phyloP scores from a whole-genome alignment of 495 filamentous ascomycete species.

The Talaromyces liani region DNA sequence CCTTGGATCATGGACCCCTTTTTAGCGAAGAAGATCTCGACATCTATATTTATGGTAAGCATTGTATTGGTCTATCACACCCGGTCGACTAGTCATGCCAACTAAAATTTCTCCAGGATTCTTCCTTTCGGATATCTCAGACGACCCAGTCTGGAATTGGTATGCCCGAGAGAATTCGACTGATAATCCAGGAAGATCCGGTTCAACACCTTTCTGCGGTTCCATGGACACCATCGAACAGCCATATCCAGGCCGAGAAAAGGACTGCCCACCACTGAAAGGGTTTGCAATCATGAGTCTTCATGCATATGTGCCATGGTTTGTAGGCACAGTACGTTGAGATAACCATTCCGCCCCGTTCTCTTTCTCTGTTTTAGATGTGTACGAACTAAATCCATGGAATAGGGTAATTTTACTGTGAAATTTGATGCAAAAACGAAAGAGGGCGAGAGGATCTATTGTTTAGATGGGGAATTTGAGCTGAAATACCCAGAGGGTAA shows the following conservation, averaged over 20 bases:
- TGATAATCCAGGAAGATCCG: neutral
- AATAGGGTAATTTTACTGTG: neutral
- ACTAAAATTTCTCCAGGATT: neutral
- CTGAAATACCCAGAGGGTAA: neutral
- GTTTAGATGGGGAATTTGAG: neutral
- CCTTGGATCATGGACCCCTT: neutral
- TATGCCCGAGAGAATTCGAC: slow-evolving; percentile 2
- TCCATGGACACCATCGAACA: neutral
- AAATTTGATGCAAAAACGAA: neutral
- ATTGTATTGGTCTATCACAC: neutral
- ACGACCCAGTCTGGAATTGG: slow-evolving; percentile 3
- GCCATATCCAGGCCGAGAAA: neutral
- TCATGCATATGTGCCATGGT: neutral
- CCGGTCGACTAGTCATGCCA: too few species aligned
- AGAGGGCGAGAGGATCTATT: neutral
- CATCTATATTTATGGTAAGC: slow-evolving; percentile 3
- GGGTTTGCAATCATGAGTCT: neutral
- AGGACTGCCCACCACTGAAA: neutral
- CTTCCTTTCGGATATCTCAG: slow-evolving; percentile 4
- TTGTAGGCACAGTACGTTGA: slow-evolving; percentile 1
- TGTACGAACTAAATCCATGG: neutral
- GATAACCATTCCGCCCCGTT: too few species aligned
- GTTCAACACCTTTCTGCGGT: neutral
- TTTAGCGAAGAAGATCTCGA: slow-evolving; percentile 2
- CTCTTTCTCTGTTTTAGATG: too few species aligned